Conservation (phyloP, 2,329 filamentous ascomycete genomes). For the Calycina marina region DNA sequence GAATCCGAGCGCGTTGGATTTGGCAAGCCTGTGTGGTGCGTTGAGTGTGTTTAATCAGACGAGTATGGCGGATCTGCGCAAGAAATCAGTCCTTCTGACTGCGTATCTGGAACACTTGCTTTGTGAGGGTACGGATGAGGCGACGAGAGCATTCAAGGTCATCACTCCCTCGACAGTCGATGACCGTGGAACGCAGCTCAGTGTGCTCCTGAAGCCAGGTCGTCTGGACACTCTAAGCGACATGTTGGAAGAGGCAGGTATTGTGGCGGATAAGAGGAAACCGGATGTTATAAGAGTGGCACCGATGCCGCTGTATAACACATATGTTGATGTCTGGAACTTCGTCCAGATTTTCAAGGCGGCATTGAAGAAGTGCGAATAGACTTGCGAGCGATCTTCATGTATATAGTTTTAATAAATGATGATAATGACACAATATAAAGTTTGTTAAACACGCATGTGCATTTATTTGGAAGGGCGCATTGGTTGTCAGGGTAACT, state of each 20-base stretch:
- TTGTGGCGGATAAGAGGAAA: slow-evolving; percentile 71
- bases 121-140: slow-evolving; percentile 17
- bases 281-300: slow-evolving; percentile 76
- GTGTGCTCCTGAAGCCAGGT: slow-evolving; percentile 52
- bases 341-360: slow-evolving; percentile 37
- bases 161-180: slow-evolving; percentile 21
- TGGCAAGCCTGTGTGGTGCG: slow-evolving; percentile 59
- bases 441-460: no score
- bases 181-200: slow-evolving; percentile 42
- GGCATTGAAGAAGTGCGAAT: slow-evolving; percentile 10
- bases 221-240: slow-evolving; percentile 54
- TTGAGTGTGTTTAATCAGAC: slow-evolving; percentile 63
- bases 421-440: no score
- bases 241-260: slow-evolving; percentile 49
- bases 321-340: slow-evolving; percentile 55
- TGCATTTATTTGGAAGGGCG: no score
- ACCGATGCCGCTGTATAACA: slow-evolving; percentile 73
- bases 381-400: no score
- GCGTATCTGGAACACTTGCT: slow-evolving; percentile 62
- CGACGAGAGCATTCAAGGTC: slow-evolving; percentile 27
- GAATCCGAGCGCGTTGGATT: slow-evolving; percentile 68
- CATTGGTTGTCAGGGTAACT: no score
- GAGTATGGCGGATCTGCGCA: slow-evolving; percentile 50
- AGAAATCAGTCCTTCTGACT: slow-evolving; percentile 60
- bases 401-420: no score